Evolutionary conservation across 192 early-diverging fungal species (phyloP).

Genomic region (Neocallimastix lanati): DNA sequence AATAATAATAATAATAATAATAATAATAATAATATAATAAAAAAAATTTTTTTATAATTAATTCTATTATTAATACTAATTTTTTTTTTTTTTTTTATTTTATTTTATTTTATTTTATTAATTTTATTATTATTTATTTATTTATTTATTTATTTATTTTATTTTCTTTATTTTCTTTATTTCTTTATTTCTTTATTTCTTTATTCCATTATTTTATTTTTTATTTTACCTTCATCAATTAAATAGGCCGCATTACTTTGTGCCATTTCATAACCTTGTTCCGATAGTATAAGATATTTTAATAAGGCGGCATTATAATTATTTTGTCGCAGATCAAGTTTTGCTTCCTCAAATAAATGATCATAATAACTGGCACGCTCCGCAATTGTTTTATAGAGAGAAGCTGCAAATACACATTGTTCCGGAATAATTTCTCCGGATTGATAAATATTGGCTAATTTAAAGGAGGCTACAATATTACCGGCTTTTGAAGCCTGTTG

Average conservation of each 20-base stretch:
- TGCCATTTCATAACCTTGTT: constrained; percentile 69
- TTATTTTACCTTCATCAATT: constrained; percentile 37
- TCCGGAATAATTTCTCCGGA: background rate
- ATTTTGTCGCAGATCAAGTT: constrained; percentile 19
- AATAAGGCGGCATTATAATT: constrained; percentile 52
- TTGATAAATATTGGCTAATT: background rate
- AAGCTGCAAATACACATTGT: constrained; percentile 16
- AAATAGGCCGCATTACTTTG: constrained; percentile 84
- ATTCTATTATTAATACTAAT: no score
- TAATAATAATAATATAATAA: no score
- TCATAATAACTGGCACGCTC: constrained; percentile 77
- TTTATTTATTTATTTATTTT: no score
- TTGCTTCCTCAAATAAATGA: constrained; percentile 37
- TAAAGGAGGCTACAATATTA: background rate
- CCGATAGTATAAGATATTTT: constrained; percentile 64
- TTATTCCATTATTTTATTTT: no score
- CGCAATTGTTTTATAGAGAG: constrained; percentile 48
- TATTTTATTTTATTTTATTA: no score
- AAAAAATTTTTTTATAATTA: no score
- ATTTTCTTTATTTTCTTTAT: no score
- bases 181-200: no score
- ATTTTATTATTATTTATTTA: no score
- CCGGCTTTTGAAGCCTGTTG: background rate
- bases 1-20: no score
- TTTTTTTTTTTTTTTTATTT: no score